Conservation (phyloP, 306 rosid species). For the Cicer pinnatifidum region DNA sequence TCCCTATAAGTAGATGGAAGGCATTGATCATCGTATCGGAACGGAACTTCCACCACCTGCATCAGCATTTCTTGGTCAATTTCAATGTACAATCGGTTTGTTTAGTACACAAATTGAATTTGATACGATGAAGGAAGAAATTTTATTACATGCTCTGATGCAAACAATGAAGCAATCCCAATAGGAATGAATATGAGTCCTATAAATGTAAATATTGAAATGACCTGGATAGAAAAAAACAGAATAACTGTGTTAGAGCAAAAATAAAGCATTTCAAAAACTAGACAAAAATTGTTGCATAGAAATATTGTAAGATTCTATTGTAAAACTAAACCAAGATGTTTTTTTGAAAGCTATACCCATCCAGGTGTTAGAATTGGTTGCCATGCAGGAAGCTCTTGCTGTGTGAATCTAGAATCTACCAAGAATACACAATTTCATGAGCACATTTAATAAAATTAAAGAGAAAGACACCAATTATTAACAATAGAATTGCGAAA, state of each 20-base stretch:
- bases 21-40: conserved; percentile 65
- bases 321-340: background rate
- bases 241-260: background rate
- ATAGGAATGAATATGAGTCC: conserved; percentile 74
- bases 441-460: conserved; percentile 12
- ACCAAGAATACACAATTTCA: conserved; percentile 39
- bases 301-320: conserved; percentile 1
- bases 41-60: conserved; percentile 76
- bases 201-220: conserved; percentile 58
- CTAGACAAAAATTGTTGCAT: conserved; percentile 6
- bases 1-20: conserved; percentile 53
- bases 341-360: conserved; percentile 52
- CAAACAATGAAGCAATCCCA: conserved; percentile 73
- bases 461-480: background rate
- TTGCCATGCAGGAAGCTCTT: conserved; percentile 95
- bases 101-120: background rate
- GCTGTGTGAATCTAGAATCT: conserved; percentile 89
- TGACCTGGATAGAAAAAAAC: conserved; percentile 54
- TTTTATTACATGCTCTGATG: conserved; percentile 66
- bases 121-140: conserved; percentile 8
- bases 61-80: conserved; percentile 32
- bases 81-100: conserved; percentile 20
- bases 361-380: conserved; percentile 89
- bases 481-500: background rate
- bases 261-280: background rate